phyloP scores from a whole-genome alignment of 176 grass and related monocot species.

The Oryza meridionalis region DNA sequence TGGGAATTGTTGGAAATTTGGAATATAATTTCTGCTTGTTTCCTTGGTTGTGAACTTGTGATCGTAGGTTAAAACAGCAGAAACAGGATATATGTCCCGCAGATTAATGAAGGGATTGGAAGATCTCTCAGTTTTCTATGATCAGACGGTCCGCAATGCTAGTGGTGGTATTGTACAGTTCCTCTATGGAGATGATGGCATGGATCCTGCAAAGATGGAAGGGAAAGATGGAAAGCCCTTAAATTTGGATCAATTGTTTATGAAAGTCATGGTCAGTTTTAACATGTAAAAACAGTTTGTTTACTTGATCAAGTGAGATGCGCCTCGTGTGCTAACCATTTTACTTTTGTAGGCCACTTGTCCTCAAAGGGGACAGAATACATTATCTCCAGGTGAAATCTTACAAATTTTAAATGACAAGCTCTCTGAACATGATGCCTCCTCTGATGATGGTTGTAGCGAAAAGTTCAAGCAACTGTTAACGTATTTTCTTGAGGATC shows the following conservation, averaged over 20 bases:
- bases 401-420: conserved; percentile 57
- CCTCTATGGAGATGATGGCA: conserved; percentile 96
- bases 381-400: conserved; percentile 67
- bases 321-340: conserved; percentile 21
- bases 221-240: conserved; percentile 81
- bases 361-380: conserved; percentile 58
- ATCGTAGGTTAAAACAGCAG: conserved; percentile 95
- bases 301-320: conserved; percentile 28
- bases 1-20: neutral
- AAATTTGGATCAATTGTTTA: conserved; percentile 96
- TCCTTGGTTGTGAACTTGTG: conserved; percentile 29
- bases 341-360: conserved; percentile 72
- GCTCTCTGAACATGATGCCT: conserved; percentile 52
- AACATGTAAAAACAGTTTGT: neutral
- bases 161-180: conserved; percentile 93
- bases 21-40: conserved; percentile 29
- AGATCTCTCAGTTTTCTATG: conserved; percentile 94
- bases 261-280: conserved; percentile 93
- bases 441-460: conserved; percentile 68
- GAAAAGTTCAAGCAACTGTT: conserved; percentile 64
- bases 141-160: conserved; percentile 90
- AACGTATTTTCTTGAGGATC: conserved; percentile 60
- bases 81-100: conserved; percentile 99
- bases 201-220: conserved; percentile 99
- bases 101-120: conserved; percentile 97